A percentile compares a stretch with the other conserved stretches of the same genome.
Conservation (phyloP, 306 rosid genomes). For the Senna tora region DNA sequence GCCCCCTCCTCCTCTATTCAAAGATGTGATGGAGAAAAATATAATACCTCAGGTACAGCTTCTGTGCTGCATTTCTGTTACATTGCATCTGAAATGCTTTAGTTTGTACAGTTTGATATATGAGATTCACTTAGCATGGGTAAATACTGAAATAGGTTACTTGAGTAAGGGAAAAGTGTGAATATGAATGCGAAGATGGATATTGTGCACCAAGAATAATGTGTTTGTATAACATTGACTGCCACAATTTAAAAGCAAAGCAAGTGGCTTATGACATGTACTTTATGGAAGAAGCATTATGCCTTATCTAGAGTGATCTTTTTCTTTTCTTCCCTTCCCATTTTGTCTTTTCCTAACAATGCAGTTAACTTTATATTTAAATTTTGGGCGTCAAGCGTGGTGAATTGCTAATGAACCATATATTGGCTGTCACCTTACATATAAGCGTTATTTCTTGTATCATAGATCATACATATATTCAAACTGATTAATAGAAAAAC, state of each 20-base stretch:
- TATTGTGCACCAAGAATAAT: constrained; percentile 13
- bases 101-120: constrained; percentile 7
- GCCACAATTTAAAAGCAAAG: constrained; percentile 5
- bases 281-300: constrained; percentile 3
- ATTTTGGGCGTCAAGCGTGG: background rate
- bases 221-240: background rate
- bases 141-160: background rate
- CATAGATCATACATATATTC: background rate
- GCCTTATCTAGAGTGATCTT: background rate
- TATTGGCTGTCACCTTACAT: background rate
- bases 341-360: background rate
- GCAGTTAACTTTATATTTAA: background rate
- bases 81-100: constrained; percentile 25
- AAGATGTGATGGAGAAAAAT: constrained; percentile 98
- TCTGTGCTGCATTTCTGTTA: constrained; percentile 6
- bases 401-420: background rate
- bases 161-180: constrained; percentile 11
- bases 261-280: background rate
- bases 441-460: background rate
- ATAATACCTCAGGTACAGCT: constrained; percentile 89
- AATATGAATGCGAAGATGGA: constrained; percentile 1
- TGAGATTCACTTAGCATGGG: background rate
- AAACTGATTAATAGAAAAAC: background rate
- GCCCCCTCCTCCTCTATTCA: constrained; percentile 98
- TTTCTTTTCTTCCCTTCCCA: background rate